Evolutionary conservation across 1,284 basidiomycete genomes (phyloP), one percentile per base, ranked within the genome.

Genomic region (Heterobasidion irregulare): DNA sequence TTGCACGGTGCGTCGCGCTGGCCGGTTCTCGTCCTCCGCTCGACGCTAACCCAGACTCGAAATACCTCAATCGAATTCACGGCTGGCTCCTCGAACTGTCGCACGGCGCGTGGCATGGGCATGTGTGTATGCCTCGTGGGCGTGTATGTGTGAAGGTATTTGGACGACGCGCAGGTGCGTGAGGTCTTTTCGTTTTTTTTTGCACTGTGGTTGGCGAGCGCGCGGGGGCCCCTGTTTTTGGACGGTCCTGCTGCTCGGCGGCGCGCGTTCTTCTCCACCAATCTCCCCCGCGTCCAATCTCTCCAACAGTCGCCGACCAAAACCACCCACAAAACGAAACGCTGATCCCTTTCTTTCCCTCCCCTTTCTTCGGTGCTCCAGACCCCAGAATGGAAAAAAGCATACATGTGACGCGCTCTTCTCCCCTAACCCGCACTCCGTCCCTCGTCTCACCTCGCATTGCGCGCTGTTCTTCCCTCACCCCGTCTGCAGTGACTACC

Each of bases 311-410:
- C 1, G 16, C 34, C 34, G 15, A 10, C 1, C n/a, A 47, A 12
- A 12, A 53, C 19, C 8, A 47, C n/a, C n/a, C 52, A 36, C 38
- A 46, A 32, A 32, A 26, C 26, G 26, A 26, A 26, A 26, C 26
- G 26, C 26, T 26, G 26, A 26, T 5, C 26, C 26, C 26, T 6
- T 26, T 26, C 26, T 0, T 6, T 26, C 26, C 4, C 26, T 26
- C 6, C 18, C 18, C 26, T 26, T 26, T 26, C 26, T 26, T 26
- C 26, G 26, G 26, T 35, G 12, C 19, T 13, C 13, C 57, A 91
- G 88, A 82, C 78, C 38, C 83, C 87, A 1, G 89, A 92, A 70
- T 92, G 89, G 89, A 86, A 89, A 65, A 83, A 76, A 59, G 88
- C 86, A 13, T 92, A 92, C 67, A 88, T 92, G 89, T 89, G 61